phyloP scores from a whole-genome alignment of 1,139 yeast species.

The Hyphopichia khmerensis region DNA sequence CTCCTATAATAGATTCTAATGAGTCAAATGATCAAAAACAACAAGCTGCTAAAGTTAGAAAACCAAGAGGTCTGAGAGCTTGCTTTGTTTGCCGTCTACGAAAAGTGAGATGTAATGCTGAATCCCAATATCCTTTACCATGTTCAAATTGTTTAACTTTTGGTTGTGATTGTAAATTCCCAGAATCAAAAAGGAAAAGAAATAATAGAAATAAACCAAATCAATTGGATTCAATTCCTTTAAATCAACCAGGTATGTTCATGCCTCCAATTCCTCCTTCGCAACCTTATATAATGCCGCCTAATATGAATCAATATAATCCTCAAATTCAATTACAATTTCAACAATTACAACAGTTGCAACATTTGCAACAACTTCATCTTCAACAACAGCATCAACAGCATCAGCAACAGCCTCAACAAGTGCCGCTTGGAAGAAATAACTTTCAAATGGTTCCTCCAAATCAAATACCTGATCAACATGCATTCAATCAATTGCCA shows the following conservation, averaged over 20 bases:
- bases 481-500: too few relatives aligned
- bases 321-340: neutral
- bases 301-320: neutral
- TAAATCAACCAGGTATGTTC: neutral
- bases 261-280: neutral
- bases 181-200: constrained; percentile 3
- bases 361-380: neutral
- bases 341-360: neutral
- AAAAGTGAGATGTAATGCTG: constrained; percentile 58
- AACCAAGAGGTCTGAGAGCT: constrained; percentile 38
- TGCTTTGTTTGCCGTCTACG: constrained; percentile 53
- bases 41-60: constrained; percentile 5
- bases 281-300: neutral
- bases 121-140: constrained; percentile 15
- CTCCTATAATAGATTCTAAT: neutral
- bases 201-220: neutral
- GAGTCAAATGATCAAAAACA: neutral
- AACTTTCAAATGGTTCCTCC: too few relatives aligned
- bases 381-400: neutral
- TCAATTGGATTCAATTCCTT: neutral
- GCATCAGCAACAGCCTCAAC: neutral
- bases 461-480: too few relatives aligned
- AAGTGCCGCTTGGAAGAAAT: too few relatives aligned
- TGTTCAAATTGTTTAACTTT: constrained; percentile 23
- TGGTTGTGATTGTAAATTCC: constrained; percentile 19